Percentiles rank a stretch among this genome's conserved stretches.
phyloP scores from a whole-genome alignment of 768 basidiomycete genomes.

The Amanita exitialis region DNA sequence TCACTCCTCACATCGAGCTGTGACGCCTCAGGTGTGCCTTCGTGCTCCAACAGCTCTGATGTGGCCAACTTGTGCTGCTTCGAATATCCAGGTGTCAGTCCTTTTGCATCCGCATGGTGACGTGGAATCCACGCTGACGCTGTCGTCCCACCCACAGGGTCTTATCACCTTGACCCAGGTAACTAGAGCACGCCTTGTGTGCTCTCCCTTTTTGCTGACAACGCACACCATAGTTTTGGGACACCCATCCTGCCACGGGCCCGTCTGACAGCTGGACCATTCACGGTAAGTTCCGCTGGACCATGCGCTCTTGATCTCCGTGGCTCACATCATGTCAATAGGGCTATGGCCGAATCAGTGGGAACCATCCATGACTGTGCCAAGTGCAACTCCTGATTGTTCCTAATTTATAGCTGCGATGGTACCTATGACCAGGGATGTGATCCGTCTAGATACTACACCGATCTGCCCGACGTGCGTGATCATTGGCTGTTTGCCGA shows the following conservation, averaged over 20 bases:
- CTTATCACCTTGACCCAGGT: slow-evolving; percentile 1
- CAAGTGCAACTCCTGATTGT: not conserved
- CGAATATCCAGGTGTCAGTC: slow-evolving; percentile 2
- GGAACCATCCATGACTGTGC: not conserved
- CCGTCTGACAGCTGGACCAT: slow-evolving; percentile 50
- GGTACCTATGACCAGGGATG: slow-evolving; percentile 31
- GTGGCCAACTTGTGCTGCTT: not conserved
- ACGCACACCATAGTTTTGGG: slow-evolving; percentile 37
- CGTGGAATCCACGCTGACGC: not conserved
- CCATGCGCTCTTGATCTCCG: not conserved
- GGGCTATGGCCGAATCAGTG: slow-evolving; percentile 1
- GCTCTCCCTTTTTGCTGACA: not conserved
- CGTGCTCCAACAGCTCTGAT: not conserved
- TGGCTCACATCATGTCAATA: not conserved
- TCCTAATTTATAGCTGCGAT: slow-evolving; percentile 28
- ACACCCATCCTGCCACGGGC: slow-evolving; percentile 36
- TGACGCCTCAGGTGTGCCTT: not conserved
- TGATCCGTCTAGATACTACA: slow-evolving; percentile 37
- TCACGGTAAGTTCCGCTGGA: slow-evolving; percentile 28
- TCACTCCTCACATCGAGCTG: not conserved
- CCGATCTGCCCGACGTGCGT: slow-evolving; percentile 28
- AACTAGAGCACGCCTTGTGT: not conserved
- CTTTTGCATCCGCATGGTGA: no score
- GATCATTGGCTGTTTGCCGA: not conserved
- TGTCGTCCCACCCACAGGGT: not conserved